Percentiles rank a stretch among this genome's conserved stretches.
Conservation (phyloP, 352 stramenopile species). For the Paralagenidium karlingii region DNA sequence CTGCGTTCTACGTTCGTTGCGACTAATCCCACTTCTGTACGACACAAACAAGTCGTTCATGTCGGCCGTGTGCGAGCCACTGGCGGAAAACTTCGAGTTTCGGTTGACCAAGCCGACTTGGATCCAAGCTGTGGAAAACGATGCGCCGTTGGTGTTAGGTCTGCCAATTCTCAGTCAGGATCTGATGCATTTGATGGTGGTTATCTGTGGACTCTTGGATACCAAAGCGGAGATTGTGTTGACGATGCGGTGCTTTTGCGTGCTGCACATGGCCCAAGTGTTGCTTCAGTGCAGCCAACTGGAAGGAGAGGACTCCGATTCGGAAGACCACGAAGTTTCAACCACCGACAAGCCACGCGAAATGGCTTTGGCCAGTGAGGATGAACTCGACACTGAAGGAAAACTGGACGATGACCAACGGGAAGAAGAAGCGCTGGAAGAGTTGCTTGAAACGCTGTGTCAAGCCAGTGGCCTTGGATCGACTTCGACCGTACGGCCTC, state of each 20-base stretch:
- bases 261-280: slow-evolving; percentile 70
- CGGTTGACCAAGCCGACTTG: slow-evolving; percentile 1
- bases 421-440: slow-evolving; percentile 18
- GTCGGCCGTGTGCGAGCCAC: too few species aligned
- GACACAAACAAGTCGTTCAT: too few species aligned
- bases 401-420: slow-evolving; percentile 7
- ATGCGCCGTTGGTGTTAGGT: not conserved
- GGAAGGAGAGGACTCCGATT: slow-evolving; percentile 40
- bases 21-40: slow-evolving; percentile 39
- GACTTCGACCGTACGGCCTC: slow-evolving; percentile 13
- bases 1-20: slow-evolving; percentile 44
- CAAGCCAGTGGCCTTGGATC: not conserved
- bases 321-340: slow-evolving; percentile 6
- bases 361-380: not conserved
- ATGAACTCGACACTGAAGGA: slow-evolving; percentile 1
- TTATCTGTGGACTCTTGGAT: slow-evolving; percentile 63
- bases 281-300: slow-evolving; percentile 46
- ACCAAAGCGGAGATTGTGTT: slow-evolving; percentile 70
- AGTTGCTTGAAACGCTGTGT: slow-evolving; percentile 39
- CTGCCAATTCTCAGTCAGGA: slow-evolving; percentile 56
- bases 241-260: slow-evolving; percentile 61
- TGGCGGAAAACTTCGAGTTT: too few species aligned
- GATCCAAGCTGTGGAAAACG: not conserved
- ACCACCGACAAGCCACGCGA: not conserved
- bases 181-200: slow-evolving; percentile 60